Evolutionary conservation across 2,329 filamentous ascomycete genomes (phyloP).

Genomic region (Neofusicoccum sp.): DNA sequence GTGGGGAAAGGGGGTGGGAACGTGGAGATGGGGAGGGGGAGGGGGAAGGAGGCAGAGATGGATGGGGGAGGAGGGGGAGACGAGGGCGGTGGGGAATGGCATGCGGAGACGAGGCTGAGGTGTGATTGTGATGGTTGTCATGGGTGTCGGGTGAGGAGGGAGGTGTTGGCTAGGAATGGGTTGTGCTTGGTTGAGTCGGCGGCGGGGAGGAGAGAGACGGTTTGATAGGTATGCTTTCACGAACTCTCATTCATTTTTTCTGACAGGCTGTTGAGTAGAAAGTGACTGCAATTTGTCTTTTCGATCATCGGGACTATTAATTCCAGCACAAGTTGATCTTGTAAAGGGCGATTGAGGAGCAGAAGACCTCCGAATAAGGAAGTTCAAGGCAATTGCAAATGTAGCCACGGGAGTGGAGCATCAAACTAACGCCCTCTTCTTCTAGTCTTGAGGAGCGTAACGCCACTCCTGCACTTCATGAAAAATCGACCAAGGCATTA

Average conservation of each 20-base stretch:
- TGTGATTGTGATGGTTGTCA: conserved; percentile 16
- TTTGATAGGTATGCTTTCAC: neutral
- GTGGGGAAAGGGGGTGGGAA: neutral
- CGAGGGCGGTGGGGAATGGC: neutral
- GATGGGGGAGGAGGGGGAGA: neutral
- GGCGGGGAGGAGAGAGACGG: conserved; percentile 7
- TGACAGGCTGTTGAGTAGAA: neutral
- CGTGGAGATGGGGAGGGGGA: neutral
- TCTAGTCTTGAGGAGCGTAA: too few species aligned
- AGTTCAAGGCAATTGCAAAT: too few species aligned
- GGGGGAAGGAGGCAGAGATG: neutral
- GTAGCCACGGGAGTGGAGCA: too few species aligned
- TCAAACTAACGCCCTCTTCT: too few species aligned
- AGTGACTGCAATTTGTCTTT: too few species aligned
- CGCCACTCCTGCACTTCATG: too few species aligned
- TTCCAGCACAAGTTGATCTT: too few species aligned
- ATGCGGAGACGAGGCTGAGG: conserved; percentile 7
- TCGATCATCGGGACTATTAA: too few species aligned
- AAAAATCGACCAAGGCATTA: too few species aligned
- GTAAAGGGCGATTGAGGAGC: too few species aligned
- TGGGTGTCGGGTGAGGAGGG: conserved; percentile 6
- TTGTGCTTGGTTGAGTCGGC: conserved; percentile 1
- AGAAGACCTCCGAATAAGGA: too few species aligned
- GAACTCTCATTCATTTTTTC: neutral
- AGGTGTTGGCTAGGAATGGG: conserved; percentile 6